Conservation (phyloP, 2,329 filamentous ascomycete genomes). For the Magnaporthiopsis rhizophila region DNA sequence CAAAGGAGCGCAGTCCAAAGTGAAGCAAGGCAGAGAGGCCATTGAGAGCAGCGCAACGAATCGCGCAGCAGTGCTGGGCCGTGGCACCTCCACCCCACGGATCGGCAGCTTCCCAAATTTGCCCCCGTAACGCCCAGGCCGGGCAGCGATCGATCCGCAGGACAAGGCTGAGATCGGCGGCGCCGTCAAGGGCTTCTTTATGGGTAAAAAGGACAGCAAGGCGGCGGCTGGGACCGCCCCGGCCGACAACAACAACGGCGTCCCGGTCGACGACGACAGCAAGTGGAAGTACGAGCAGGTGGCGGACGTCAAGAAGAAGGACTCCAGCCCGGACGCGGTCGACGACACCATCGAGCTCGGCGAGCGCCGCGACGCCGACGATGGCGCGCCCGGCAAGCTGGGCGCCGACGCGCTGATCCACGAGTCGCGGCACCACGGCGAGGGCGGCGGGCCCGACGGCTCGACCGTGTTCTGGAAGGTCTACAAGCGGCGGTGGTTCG, state of each 20-base stretch:
- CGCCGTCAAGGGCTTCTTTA: background rate
- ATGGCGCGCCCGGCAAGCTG: background rate
- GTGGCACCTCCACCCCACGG: no score
- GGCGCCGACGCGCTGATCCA: slow-evolving; percentile 4
- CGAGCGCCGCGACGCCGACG: background rate
- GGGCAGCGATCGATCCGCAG: no score
- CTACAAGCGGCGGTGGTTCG: slow-evolving; percentile 87
- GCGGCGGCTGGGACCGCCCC: background rate
- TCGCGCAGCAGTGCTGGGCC: no score
- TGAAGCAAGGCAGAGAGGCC: no score
- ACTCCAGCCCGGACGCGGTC: background rate
- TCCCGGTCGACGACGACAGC: no score
- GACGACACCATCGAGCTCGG: background rate
- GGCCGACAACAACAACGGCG: background rate
- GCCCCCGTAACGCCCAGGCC: no score
- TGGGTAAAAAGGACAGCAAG: slow-evolving; percentile 4
- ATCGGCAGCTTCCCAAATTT: no score
- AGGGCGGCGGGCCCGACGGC: slow-evolving; percentile 7
- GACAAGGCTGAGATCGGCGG: background rate
- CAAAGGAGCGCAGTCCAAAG: no score
- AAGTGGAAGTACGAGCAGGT: background rate
- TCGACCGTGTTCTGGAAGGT: slow-evolving; percentile 21
- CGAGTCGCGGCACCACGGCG: slow-evolving; percentile 6
- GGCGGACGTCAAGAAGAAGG: background rate
- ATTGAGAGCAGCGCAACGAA: background rate